Evolutionary conservation across 306 rosid species (phyloP).

Genomic region (Medicago ruthenica): DNA sequence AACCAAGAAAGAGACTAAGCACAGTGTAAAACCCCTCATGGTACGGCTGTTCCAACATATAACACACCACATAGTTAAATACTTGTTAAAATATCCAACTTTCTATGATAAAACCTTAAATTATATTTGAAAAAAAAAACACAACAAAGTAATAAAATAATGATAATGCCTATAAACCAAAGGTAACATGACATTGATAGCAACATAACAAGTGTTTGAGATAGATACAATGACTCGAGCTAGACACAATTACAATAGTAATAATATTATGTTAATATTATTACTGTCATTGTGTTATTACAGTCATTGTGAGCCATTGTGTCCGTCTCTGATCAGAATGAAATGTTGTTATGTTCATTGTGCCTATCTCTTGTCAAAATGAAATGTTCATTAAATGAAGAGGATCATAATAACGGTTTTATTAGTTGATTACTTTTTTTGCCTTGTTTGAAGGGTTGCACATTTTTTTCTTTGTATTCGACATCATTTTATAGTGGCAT

Average conservation of each 20-base stretch:
- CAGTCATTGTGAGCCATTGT: too few relatives aligned
- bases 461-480: too few relatives aligned
- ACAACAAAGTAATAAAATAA: neutral
- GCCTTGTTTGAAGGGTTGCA: neutral
- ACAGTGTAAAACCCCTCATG: constrained; percentile 47
- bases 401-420: neutral
- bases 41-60: constrained; percentile 41
- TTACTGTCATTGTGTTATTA: too few relatives aligned
- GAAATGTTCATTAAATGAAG: too few relatives aligned
- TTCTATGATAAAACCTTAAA: neutral
- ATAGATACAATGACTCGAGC: neutral
- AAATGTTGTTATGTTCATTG: too few relatives aligned
- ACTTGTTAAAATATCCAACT: constrained; percentile 14
- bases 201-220: neutral
- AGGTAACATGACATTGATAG: neutral
- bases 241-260: too few relatives aligned
- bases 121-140: neutral
- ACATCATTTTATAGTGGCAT: neutral
- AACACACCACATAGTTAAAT: constrained; percentile 39
- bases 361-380: too few relatives aligned
- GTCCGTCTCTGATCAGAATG: too few relatives aligned
- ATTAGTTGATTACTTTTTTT: neutral
- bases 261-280: too few relatives aligned
- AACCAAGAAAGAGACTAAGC: constrained; percentile 43
- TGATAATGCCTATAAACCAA: neutral